These are phyloP conservation scores for Penicillium sp. DNA, from an alignment of 2,329 filamentous ascomycete genomes.

Conservation along the genomic window DNA sequence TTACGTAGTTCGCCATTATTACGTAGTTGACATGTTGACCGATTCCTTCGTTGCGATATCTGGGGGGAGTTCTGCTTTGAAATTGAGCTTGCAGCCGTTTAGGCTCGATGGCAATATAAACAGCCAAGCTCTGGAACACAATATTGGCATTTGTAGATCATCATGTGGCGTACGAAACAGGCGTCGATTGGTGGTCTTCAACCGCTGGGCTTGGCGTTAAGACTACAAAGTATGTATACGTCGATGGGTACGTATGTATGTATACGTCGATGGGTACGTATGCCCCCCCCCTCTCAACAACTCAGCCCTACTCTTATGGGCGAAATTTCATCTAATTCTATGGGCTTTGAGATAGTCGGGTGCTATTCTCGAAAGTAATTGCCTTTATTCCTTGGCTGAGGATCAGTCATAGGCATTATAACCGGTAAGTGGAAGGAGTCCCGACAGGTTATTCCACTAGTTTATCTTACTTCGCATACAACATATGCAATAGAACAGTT, in stretches of 20 bases:
- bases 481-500: not conserved
- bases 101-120: not conserved
- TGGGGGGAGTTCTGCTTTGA: not conserved
- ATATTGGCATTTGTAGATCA: not conserved
- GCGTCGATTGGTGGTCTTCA: not conserved
- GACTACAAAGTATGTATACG: not conserved
- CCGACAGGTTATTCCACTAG: not conserved
- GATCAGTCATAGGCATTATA: not conserved
- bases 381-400: not conserved
- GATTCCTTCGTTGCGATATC: not conserved
- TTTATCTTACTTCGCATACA: not conserved
- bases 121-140: not conserved
- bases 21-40: not conserved
- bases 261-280: constrained; percentile 2
- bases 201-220: constrained; percentile 1
- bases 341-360: no score
- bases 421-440: no score
- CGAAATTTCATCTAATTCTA: not conserved
- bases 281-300: not conserved
- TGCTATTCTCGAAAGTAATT: not conserved
- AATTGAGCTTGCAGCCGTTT: no score
- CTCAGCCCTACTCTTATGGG: not conserved
- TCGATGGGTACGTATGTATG: constrained; percentile 2
- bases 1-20: not conserved
- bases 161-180: not conserved